phyloP scores from a whole-genome alignment of 163 green algal genomes.

The Volvox carteri region DNA sequence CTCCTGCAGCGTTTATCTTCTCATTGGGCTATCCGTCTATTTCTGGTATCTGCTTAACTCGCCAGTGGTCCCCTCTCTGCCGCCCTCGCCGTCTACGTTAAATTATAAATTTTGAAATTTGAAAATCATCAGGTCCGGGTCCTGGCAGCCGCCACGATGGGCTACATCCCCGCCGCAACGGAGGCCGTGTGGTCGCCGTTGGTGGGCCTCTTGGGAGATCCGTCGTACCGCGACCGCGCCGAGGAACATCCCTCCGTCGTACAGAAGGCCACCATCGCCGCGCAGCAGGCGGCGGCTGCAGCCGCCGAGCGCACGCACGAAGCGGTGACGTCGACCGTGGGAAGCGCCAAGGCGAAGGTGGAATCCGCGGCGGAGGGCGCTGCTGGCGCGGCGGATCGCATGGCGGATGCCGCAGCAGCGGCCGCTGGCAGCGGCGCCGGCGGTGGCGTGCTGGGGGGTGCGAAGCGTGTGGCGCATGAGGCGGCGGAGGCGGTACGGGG shows the following conservation, averaged over 20 bases:
- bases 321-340: neutral
- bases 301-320: neutral
- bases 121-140: constrained; percentile 25
- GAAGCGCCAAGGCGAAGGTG: neutral
- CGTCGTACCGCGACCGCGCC: constrained; percentile 26
- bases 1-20: too few species aligned
- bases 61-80: too few species aligned
- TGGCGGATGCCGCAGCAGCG: neutral
- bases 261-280: neutral
- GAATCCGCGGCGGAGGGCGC: neutral
- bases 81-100: too few species aligned
- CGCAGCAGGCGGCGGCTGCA: neutral
- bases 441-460: constrained; percentile 10
- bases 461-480: neutral
- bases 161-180: constrained; percentile 37
- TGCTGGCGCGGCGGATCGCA: neutral
- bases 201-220: constrained; percentile 1
- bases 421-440: neutral
- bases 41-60: too few species aligned
- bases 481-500: neutral
- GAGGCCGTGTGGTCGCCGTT: constrained; percentile 25
- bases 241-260: constrained; percentile 42
- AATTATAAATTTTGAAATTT: too few species aligned
- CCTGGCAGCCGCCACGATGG: neutral
- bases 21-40: too few species aligned